phyloP scores from a whole-genome alignment of 2,329 filamentous ascomycete species.

The Cordyceps sp. region DNA sequence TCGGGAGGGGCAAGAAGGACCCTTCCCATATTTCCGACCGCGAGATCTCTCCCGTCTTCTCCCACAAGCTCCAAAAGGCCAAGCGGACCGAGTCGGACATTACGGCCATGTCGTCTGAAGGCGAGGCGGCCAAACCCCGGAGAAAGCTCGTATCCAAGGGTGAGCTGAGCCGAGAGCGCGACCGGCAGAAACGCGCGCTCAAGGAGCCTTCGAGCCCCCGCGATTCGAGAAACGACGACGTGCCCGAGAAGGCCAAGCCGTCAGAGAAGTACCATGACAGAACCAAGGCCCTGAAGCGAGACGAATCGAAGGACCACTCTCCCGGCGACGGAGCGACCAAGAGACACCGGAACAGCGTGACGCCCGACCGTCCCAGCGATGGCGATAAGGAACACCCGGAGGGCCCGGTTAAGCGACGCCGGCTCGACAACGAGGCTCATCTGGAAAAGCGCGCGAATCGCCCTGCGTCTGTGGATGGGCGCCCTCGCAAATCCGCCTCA shows the following conservation, averaged over 20 bases:
- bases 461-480: conserved; percentile 27
- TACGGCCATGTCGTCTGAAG: conserved; percentile 35
- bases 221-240: conserved; percentile 32
- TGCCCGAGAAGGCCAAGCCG: conserved; percentile 26
- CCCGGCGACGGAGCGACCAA: conserved; percentile 37
- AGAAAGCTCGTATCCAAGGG: conserved; percentile 47
- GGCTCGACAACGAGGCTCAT: conserved; percentile 33
- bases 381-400: conserved; percentile 36
- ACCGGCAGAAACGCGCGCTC: conserved; percentile 37
- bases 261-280: conserved; percentile 42
- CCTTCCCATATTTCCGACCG: conserved; percentile 33
- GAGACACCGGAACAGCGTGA: conserved; percentile 40
- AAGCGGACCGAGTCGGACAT: conserved; percentile 38
- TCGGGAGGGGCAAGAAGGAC: conserved; percentile 38
- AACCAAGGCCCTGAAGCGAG: conserved; percentile 42
- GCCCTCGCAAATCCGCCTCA: conserved; percentile 22
- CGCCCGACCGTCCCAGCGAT: conserved; percentile 34
- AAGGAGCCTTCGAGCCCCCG: conserved; percentile 36
- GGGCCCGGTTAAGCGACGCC: conserved; percentile 36
- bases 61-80: conserved; percentile 31
- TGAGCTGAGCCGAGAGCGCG: conserved; percentile 41
- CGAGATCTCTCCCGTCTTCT: conserved; percentile 30
- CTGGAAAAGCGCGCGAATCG: conserved; percentile 29
- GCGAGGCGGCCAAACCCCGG: conserved; percentile 39
- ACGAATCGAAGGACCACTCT: conserved; percentile 40